Percentiles rank a stretch among this genome's conserved stretches.
These are phyloP conservation scores for Syzygium malaccense DNA, from an alignment of 441 rosid genomes.

Conservation along the genomic window DNA sequence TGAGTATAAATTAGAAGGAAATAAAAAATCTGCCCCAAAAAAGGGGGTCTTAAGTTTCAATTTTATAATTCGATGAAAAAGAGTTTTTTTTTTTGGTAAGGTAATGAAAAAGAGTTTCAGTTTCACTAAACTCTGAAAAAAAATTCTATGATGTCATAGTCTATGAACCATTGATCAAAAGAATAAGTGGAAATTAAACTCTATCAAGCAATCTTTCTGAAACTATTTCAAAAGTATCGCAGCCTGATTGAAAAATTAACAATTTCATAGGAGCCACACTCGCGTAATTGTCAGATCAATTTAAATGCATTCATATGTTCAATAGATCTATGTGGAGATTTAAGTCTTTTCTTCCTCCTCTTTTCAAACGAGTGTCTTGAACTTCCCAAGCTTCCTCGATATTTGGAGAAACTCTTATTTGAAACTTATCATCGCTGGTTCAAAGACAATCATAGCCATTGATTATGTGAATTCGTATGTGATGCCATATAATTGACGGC, in stretches of 20 bases:
- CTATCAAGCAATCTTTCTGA: neutral
- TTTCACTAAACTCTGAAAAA: neutral
- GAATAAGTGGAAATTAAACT: neutral
- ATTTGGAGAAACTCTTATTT: neutral
- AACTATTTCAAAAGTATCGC: neutral
- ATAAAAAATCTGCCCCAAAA: neutral
- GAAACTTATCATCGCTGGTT: neutral
- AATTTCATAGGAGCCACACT: neutral
- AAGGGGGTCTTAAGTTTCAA: neutral
- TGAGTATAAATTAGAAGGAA: neutral
- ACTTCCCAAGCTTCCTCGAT: neutral
- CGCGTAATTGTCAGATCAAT: neutral
- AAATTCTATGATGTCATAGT: neutral
- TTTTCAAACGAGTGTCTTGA: neutral
- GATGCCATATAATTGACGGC: neutral
- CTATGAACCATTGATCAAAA: neutral
- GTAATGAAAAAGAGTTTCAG: neutral
- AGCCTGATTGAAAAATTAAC: neutral
- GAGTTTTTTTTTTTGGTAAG: neutral
- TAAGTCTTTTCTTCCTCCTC: neutral
- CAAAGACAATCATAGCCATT: neutral
- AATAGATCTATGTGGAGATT: neutral
- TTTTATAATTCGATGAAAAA: too few species aligned
- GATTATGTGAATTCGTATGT: neutral
- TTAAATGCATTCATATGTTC: neutral